phyloP scores from a whole-genome alignment of 179 eudicot genomes.

The Vitellaria paradoxa region DNA sequence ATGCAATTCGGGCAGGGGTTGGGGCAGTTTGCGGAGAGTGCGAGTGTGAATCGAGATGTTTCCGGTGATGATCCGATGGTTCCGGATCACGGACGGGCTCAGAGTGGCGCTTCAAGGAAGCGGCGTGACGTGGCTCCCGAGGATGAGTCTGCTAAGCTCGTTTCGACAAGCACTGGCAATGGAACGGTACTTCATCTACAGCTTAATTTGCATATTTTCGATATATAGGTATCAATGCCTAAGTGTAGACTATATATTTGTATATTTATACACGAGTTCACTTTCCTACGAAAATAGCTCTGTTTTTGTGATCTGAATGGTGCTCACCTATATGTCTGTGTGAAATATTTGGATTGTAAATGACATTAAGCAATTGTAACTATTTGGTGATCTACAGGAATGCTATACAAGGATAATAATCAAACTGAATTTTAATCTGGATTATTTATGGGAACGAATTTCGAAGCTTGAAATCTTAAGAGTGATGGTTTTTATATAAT shows the following conservation, averaged over 20 bases:
- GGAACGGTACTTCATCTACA: conserved; percentile 31
- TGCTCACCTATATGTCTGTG: not conserved
- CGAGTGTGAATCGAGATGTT: conserved; percentile 27
- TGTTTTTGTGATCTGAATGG: not conserved
- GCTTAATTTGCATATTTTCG: not conserved
- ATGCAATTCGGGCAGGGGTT: conserved; percentile 26
- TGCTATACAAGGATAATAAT: not conserved
- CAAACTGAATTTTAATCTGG: conserved; percentile 3
- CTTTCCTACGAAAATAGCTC: not conserved
- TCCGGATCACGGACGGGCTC: conserved; percentile 32
- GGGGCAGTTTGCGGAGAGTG: conserved; percentile 34
- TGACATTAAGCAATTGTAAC: not conserved
- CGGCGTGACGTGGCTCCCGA: conserved; percentile 37
- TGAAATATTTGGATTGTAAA: not conserved
- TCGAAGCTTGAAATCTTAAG: conserved; percentile 10
- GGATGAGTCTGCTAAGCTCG: conserved; percentile 45
- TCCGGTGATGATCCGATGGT: conserved; percentile 36
- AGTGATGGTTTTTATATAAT: conserved; percentile 3
- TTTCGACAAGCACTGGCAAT: conserved; percentile 46
- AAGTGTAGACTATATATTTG: not conserved
- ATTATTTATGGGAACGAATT: conserved; percentile 2
- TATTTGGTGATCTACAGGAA: not conserved
- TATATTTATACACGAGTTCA: not conserved
- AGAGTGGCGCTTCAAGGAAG: conserved; percentile 43
- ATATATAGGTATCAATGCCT: too few species aligned